Evolutionary conservation across 176 grass and related monocot genomes (phyloP).

Genomic region (Oryza punctata): DNA sequence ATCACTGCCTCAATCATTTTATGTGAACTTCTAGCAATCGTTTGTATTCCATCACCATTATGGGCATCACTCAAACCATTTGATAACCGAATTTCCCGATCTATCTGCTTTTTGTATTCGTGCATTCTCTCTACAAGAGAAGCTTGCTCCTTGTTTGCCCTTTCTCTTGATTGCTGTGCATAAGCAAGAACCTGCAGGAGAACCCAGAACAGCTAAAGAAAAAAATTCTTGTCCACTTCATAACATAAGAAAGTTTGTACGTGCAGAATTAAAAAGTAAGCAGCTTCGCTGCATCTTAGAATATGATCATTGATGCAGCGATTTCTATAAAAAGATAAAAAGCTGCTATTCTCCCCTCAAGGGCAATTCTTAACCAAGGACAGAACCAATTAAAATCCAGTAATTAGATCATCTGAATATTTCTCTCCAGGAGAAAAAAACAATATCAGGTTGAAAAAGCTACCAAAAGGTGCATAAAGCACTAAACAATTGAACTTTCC

Average conservation of each 20-base stretch:
- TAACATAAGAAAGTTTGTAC: conserved; percentile 12
- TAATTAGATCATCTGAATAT: not conserved
- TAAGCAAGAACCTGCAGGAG: conserved; percentile 80
- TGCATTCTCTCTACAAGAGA: conserved; percentile 95
- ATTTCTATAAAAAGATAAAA: no score
- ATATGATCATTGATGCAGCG: no score
- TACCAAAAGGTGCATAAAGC: conserved; percentile 4
- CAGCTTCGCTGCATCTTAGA: not conserved
- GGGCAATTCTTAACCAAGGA: not conserved
- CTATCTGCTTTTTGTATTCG: conserved; percentile 95
- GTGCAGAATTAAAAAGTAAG: conserved; percentile 26
- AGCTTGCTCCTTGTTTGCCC: conserved; percentile 81
- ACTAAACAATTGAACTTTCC: conserved; percentile 9
- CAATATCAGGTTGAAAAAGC: not conserved
- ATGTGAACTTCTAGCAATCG: conserved; percentile 81
- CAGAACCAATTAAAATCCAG: not conserved
- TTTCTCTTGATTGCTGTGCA: conserved; percentile 93
- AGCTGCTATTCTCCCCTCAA: not conserved
- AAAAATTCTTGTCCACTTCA: conserved; percentile 35
- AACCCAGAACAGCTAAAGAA: conserved; percentile 9
- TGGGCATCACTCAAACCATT: conserved; percentile 66
- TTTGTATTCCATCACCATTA: conserved; percentile 78
- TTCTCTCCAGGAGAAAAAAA: conserved; percentile 24
- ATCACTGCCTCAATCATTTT: conserved; percentile 88
- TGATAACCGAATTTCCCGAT: conserved; percentile 69